A percentile compares a stretch with the other conserved stretches of the same genome.
These are phyloP conservation scores for Trichoderma endophyticum DNA, from an alignment of 2,329 filamentous ascomycete genomes.

Conservation along the genomic window DNA sequence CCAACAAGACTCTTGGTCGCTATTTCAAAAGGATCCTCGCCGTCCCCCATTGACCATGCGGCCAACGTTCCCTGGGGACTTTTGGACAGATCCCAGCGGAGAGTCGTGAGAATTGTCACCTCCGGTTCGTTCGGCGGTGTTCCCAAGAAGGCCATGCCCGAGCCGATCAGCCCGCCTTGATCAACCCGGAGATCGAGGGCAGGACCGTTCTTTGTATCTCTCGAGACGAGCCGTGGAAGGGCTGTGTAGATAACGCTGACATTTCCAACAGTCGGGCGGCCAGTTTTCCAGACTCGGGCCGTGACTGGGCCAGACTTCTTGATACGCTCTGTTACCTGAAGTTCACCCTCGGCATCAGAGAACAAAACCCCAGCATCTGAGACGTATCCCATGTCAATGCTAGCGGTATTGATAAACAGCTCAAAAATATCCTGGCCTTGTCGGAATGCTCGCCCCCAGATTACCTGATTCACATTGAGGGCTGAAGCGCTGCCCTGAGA, in stretches of 20 bases:
- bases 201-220: not conserved
- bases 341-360: not conserved
- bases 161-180: not conserved
- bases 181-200: not conserved
- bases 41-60: not conserved
- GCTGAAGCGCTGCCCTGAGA: not conserved
- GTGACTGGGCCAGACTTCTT: not conserved
- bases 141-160: not conserved
- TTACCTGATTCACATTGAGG: not conserved
- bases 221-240: not conserved
- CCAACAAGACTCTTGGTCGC: not conserved
- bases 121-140: not conserved
- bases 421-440: not conserved
- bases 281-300: not conserved
- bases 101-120: not conserved
- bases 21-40: not conserved
- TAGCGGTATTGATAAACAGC: not conserved
- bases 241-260: not conserved
- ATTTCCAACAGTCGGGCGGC: not conserved
- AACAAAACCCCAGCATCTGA: not conserved
- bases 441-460: not conserved
- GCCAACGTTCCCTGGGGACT: not conserved
- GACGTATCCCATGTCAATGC: not conserved
- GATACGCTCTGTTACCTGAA: not conserved
- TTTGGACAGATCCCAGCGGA: not conserved